phyloP scores from a whole-genome alignment of 768 basidiomycete genomes.

The Dendrothele bispora region DNA sequence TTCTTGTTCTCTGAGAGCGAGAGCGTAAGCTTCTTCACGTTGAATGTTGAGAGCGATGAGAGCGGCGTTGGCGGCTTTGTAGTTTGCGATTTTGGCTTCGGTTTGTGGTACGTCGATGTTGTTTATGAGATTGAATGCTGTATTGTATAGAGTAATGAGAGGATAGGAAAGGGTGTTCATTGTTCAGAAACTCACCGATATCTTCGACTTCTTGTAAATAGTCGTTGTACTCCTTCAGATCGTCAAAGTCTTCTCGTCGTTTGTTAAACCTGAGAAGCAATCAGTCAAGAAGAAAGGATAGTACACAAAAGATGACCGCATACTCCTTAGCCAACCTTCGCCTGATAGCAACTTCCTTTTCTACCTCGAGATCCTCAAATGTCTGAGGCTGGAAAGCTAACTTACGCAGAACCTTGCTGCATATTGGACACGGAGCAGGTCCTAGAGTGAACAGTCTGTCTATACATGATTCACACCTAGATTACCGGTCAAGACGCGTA shows the following conservation, averaged over 20 bases:
- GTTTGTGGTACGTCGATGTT: conserved; percentile 80
- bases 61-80: conserved; percentile 78
- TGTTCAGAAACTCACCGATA: no score
- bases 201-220: conserved; percentile 97
- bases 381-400: conserved; percentile 95
- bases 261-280: conserved; percentile 85
- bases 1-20: conserved; percentile 74
- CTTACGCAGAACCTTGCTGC: conserved; percentile 83
- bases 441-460: conserved; percentile 95
- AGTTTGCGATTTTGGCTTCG: conserved; percentile 78
- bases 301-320: conserved; percentile 19
- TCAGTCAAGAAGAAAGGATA: neutral
- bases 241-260: conserved; percentile 82
- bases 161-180: no score
- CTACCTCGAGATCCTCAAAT: conserved; percentile 88
- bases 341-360: conserved; percentile 91
- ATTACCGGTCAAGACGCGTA: neutral
- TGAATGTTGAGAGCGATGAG: conserved; percentile 83
- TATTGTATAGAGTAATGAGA: neutral
- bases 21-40: conserved; percentile 76
- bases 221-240: conserved; percentile 83
- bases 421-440: conserved; percentile 94
- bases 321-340: conserved; percentile 89
- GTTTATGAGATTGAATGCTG: conserved; percentile 95
- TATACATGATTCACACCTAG: conserved; percentile 98